Conservation (phyloP, 495 filamentous ascomycete genomes). For the Aspergillus nidulans region DNA sequence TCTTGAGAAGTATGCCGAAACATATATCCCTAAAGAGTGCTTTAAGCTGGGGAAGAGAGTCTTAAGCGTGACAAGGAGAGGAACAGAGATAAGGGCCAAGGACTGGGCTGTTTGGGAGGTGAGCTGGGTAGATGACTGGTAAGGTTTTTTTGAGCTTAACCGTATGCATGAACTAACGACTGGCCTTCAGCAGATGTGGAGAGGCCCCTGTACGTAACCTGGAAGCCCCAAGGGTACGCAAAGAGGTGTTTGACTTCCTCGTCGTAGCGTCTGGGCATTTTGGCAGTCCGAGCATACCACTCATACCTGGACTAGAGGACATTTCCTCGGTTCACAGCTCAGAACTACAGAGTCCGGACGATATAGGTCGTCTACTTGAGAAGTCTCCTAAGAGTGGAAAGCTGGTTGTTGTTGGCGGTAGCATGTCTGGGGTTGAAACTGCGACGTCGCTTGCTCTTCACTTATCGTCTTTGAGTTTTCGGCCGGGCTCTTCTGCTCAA, state of each 20-base stretch:
- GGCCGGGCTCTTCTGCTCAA: conserved; percentile 32
- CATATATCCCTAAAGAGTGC: conserved; percentile 48
- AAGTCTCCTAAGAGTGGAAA: conserved; percentile 39
- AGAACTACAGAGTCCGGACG: conserved; percentile 25
- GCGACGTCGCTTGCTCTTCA: conserved; percentile 67
- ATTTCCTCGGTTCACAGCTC: conserved; percentile 57
- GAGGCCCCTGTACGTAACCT: neutral
- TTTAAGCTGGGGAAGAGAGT: conserved; percentile 54
- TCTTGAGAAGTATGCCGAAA: conserved; percentile 55
- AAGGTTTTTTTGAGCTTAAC: neutral
- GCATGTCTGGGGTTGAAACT: conserved; percentile 78
- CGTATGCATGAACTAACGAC: neutral
- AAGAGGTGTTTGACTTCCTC: conserved; percentile 62
- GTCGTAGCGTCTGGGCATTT: conserved; percentile 78
- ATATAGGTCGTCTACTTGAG: conserved; percentile 16
- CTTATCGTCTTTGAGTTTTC: conserved; percentile 54
- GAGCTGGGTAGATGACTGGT: conserved; percentile 34
- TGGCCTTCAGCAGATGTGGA: neutral
- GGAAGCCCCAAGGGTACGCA: conserved; percentile 2
- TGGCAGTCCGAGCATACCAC: conserved; percentile 53
- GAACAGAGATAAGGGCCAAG: conserved; percentile 9
- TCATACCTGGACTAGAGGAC: conserved; percentile 31
- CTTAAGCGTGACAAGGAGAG: conserved; percentile 33
- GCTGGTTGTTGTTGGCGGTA: conserved; percentile 75
- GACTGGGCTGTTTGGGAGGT: conserved; percentile 49